A percentile compares a stretch with the other conserved stretches of the same genome.
These are phyloP conservation scores for Entophlyctis helioformis DNA, from an alignment of 192 early-diverging fungal genomes.

Conservation along the genomic window DNA sequence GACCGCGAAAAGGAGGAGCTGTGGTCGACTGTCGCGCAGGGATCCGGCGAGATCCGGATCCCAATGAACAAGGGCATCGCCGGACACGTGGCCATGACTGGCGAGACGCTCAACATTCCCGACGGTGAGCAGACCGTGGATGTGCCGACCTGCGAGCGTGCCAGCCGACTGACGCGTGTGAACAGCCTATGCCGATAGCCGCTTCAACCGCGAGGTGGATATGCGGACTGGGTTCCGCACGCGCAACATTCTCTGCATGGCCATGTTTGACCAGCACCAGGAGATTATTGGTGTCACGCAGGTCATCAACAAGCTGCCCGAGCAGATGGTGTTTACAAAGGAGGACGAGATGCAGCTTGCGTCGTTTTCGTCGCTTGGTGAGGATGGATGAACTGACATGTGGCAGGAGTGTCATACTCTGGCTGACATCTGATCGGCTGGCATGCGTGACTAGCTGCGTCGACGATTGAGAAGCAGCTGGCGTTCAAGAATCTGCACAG, in stretches of 20 bases:
- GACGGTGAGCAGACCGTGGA: conserved; percentile 16
- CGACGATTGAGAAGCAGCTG: conserved; percentile 36
- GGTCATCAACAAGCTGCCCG: conserved; percentile 40
- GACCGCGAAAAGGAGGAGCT: conserved; percentile 32
- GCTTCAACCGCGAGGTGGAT: conserved; percentile 37
- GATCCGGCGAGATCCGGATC: conserved; percentile 35
- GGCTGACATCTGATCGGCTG: too few species aligned
- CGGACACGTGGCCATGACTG: conserved; percentile 29
- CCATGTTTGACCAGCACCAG: conserved; percentile 26
- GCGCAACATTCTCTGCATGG: conserved; percentile 38
- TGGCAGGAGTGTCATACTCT: too few species aligned
- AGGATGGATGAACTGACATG: too few species aligned
- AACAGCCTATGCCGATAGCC: conserved; percentile 33
- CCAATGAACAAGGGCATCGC: conserved; percentile 38
- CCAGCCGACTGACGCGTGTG: not conserved
- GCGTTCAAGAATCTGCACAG: conserved; percentile 26
- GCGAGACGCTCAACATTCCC: conserved; percentile 32
- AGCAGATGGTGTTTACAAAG: conserved; percentile 12
- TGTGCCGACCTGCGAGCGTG: too few species aligned
- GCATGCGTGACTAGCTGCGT: conserved; percentile 27
- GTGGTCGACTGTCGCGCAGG: conserved; percentile 40
- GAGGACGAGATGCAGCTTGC: conserved; percentile 29
- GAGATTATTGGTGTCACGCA: conserved; percentile 34
- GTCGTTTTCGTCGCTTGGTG: conserved; percentile 24
- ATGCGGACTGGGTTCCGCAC: conserved; percentile 36